phyloP scores from a whole-genome alignment of 805 yeast genomes.

The Candida insectalens region DNA sequence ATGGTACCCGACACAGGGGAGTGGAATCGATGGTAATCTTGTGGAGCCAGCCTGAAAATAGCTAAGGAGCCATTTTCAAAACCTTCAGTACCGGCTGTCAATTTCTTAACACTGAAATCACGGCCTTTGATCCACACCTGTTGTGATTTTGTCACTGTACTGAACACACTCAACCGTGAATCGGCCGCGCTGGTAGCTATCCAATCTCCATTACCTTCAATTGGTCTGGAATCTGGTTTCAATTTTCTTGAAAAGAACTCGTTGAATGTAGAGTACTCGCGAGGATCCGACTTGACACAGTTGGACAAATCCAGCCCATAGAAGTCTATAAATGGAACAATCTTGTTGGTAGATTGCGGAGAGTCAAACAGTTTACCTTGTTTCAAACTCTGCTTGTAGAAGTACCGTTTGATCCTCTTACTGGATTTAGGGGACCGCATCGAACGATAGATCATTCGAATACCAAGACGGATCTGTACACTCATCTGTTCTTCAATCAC shows the following conservation, averaged over 20 bases:
- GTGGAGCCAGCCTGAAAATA: slow-evolving; percentile 88
- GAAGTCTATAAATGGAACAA: slow-evolving; percentile 69
- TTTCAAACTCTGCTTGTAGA: slow-evolving; percentile 58
- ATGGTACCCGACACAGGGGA: slow-evolving; percentile 72
- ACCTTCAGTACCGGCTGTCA: slow-evolving; percentile 29
- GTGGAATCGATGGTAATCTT: slow-evolving; percentile 93
- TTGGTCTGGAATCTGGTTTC: slow-evolving; percentile 58
- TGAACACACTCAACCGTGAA: slow-evolving; percentile 69
- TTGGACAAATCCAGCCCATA: slow-evolving; percentile 73
- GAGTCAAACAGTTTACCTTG: slow-evolving; percentile 82
- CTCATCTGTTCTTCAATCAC: slow-evolving; percentile 92
- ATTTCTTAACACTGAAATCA: slow-evolving; percentile 55
- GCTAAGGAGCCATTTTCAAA: slow-evolving; percentile 52
- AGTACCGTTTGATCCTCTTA: slow-evolving; percentile 46
- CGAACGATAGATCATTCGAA: slow-evolving; percentile 72
- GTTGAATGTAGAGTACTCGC: slow-evolving; percentile 61
- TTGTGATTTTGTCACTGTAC: slow-evolving; percentile 49
- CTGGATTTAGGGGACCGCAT: slow-evolving; percentile 33
- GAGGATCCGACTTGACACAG: slow-evolving; percentile 40
- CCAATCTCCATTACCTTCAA: slow-evolving; percentile 42
- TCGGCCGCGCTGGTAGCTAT: slow-evolving; percentile 78
- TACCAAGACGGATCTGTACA: slow-evolving; percentile 79
- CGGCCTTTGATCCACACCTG: slow-evolving; percentile 85
- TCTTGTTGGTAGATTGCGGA: slow-evolving; percentile 55
- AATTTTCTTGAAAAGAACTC: slow-evolving; percentile 81